A percentile compares a stretch with the other conserved stretches of the same genome.
These are phyloP conservation scores for Kodamaea jinghongensis DNA, from an alignment of 805 yeast genomes.

Conservation along the genomic window DNA sequence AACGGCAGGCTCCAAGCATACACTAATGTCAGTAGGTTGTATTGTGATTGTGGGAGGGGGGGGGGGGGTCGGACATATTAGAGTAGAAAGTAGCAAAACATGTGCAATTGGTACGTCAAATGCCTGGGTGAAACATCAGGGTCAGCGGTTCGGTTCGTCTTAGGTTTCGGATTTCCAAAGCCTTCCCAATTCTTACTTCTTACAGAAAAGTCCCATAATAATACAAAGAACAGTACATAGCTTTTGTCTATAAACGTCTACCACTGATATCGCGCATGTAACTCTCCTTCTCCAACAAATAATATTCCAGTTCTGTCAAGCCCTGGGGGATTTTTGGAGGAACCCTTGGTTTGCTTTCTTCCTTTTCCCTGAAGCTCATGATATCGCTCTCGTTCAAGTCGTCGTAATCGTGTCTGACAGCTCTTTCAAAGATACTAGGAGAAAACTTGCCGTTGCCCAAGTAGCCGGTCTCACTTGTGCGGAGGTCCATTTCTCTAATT, in stretches of 20 bases:
- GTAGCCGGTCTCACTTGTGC: slow-evolving; percentile 37
- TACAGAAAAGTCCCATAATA: too few relatives aligned
- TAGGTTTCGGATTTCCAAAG: too few relatives aligned
- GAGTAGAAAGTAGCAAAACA: too few relatives aligned
- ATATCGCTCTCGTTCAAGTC: slow-evolving; percentile 9
- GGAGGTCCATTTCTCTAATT: slow-evolving; percentile 25
- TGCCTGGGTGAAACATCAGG: too few relatives aligned
- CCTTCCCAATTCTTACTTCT: too few relatives aligned
- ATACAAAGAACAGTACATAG: too few relatives aligned
- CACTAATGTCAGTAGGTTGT: too few relatives aligned
- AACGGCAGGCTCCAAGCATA: too few relatives aligned
- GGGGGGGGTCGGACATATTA: too few relatives aligned
- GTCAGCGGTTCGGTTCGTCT: too few relatives aligned
- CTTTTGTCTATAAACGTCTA: slow-evolving; percentile 17
- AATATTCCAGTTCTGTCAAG: slow-evolving; percentile 40
- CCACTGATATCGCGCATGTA: slow-evolving; percentile 40
- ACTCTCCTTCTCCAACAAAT: slow-evolving; percentile 38
- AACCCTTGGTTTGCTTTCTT: slow-evolving; percentile 35
- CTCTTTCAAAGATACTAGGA: slow-evolving; percentile 15
- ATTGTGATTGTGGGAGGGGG: too few relatives aligned
- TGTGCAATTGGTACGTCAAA: too few relatives aligned
- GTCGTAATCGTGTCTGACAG: slow-evolving; percentile 10
- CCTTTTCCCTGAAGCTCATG: slow-evolving; percentile 11
- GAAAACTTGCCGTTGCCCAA: slow-evolving; percentile 37
- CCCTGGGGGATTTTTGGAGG: slow-evolving; percentile 47